phyloP scores from a whole-genome alignment of 2,329 filamentous ascomycete species.

The Diaporthe sp. region DNA sequence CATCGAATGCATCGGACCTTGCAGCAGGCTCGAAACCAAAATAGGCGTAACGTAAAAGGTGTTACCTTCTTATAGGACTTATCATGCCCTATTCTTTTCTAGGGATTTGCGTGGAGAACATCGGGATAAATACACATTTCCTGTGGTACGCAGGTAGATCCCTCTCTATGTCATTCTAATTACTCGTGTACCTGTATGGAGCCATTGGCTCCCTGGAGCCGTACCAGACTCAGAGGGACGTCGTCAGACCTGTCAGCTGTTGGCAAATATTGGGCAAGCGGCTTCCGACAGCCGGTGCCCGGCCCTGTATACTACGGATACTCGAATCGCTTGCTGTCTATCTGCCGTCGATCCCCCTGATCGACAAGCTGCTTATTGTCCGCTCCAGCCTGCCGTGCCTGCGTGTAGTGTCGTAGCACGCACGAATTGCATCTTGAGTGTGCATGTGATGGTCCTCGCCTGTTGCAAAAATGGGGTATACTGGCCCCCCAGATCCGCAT shows the following conservation, averaged over 20 bases:
- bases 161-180: slow-evolving; percentile 18
- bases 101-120: background rate
- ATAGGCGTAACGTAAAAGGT: background rate
- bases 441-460: slow-evolving; percentile 11
- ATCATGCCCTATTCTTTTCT: background rate
- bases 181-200: slow-evolving; percentile 6
- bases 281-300: slow-evolving; percentile 13
- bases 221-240: background rate
- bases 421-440: background rate
- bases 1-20: background rate
- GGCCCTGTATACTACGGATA: slow-evolving; percentile 1
- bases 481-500: background rate
- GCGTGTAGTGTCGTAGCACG: slow-evolving; percentile 14
- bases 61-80: background rate
- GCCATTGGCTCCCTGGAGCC: background rate
- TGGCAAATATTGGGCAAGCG: slow-evolving; percentile 12
- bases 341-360: slow-evolving; percentile 36
- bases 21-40: background rate
- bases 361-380: slow-evolving; percentile 34
- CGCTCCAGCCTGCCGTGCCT: slow-evolving; percentile 24
- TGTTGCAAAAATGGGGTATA: slow-evolving; percentile 16
- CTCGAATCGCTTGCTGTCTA: slow-evolving; percentile 12
- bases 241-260: background rate
- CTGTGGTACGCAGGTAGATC: slow-evolving; percentile 13
- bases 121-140: background rate